Evolutionary conservation across 345 rosid species (phyloP).

Genomic region (Salix purpurea): DNA sequence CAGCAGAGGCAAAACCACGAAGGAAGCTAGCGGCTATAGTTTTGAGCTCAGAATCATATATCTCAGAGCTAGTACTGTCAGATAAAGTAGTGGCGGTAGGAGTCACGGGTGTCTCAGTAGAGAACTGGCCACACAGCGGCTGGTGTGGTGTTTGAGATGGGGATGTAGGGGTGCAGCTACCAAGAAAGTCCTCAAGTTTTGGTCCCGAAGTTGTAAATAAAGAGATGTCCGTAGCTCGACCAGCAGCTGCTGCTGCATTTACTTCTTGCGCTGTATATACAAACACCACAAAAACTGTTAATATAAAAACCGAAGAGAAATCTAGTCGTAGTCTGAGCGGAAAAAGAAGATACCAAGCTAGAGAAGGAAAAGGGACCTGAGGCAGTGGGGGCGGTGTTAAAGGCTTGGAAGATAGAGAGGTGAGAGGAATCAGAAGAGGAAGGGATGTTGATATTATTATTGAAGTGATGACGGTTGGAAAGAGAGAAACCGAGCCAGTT

Average conservation of each 20-base stretch:
- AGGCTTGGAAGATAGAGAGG: slow-evolving; percentile 19
- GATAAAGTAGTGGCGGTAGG: slow-evolving; percentile 12
- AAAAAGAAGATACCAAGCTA: not conserved
- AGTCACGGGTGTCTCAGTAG: slow-evolving; percentile 31
- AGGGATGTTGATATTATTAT: not conserved
- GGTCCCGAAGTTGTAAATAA: slow-evolving; percentile 49
- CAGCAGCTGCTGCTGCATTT: slow-evolving; percentile 19
- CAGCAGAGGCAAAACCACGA: slow-evolving; percentile 41
- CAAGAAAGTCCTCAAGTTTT: slow-evolving; percentile 71
- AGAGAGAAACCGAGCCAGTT: slow-evolving; percentile 31
- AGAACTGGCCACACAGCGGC: slow-evolving; percentile 23
- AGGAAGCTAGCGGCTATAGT: slow-evolving; percentile 73
- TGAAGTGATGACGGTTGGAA: slow-evolving; percentile 15
- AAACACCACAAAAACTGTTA: slow-evolving; percentile 12
- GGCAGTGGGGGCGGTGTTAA: slow-evolving; percentile 8
- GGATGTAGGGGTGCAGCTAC: slow-evolving; percentile 26
- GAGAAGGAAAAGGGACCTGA: slow-evolving; percentile 25
- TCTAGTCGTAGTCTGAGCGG: not conserved
- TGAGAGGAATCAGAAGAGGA: slow-evolving; percentile 12
- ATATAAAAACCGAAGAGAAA: not conserved
- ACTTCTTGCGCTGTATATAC: slow-evolving; percentile 25
- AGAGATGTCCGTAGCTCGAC: slow-evolving; percentile 42
- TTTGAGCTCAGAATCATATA: slow-evolving; percentile 71
- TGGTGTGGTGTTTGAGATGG: slow-evolving; percentile 18
- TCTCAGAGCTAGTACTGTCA: slow-evolving; percentile 17